Evolutionary conservation across 495 filamentous ascomycete genomes (phyloP).

Genomic region (Staphylotrichum longicolle): DNA sequence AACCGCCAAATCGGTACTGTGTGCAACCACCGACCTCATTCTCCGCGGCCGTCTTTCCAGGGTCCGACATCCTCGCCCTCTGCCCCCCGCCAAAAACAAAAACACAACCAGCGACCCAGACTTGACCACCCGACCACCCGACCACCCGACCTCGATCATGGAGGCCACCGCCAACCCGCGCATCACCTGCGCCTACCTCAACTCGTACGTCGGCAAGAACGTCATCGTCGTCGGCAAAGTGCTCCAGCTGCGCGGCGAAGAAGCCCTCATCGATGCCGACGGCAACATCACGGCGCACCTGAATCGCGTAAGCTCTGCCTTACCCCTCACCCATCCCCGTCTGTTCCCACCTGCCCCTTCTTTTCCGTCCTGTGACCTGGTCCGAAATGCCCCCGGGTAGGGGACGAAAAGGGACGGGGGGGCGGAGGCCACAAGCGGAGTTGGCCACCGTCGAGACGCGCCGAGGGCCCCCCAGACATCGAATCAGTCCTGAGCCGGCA

Average conservation of each 20-base stretch:
- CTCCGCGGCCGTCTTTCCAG: not conserved
- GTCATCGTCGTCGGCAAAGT: constrained; percentile 89
- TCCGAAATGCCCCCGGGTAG: not conserved
- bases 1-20: no score
- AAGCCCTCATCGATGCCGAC: constrained; percentile 70
- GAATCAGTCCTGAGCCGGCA: not conserved
- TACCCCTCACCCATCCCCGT: not conserved
- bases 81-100: not conserved
- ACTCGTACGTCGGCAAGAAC: constrained; percentile 65
- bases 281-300: constrained; percentile 70
- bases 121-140: not conserved
- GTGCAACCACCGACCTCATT: not conserved
- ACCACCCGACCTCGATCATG: constrained; percentile 26
- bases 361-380: not conserved
- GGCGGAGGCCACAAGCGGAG: not conserved
- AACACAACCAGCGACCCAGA: not conserved
- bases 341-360: not conserved
- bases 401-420: not conserved
- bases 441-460: not conserved
- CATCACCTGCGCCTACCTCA: constrained; percentile 64
- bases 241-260: constrained; percentile 73
- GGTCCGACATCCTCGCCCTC: not conserved
- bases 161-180: constrained; percentile 61
- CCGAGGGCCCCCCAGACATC: no score
- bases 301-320: constrained; percentile 57